Base-by-base conservation (phyloP, 768 basidiomycete genomes). In the Auricularia cornea region DNA sequence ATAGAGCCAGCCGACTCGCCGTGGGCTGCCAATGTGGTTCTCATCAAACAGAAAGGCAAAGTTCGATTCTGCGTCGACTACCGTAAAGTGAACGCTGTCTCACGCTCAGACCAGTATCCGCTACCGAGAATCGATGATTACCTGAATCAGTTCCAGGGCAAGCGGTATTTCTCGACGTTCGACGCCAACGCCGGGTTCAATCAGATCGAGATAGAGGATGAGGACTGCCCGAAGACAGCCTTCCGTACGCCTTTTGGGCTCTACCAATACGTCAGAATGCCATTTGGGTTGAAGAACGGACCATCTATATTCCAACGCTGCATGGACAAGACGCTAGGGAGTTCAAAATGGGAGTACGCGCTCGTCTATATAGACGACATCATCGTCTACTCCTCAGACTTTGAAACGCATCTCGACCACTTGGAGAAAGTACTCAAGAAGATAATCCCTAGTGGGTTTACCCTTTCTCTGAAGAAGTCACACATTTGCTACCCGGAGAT, bases 1-100 rank as follows among this genome's bases (percentile, higher is more conserved):
- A 79, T 80, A 23, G 76, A 81, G 60, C 73, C 72, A 0, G 78
- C 78, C 0, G 62, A 65, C 2, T 78, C 77, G 62, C 79, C 77
- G 0, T 81, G 75, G 75, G 68, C 62, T 16, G 68, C 69, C 3
- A 75, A 75, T 0, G 69, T 64, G 0, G 61, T 76, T 14, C 75
- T 78, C 3, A 73, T 73, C 0, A 79, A 79, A 60, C 63, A 73
- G 1, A 77, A 78, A 40, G 65, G 67, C 0, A 79, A 79, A 62
- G 72, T 77, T 0, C 66, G 75, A 0, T 66, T 80, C 56, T 73
- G 72, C 8, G 68, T 79, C 10, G 76, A 79, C 59, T 73, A 74
- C 51, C 60, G 76, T 1, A 66, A 67, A 52, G 67, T 74, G 16
- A 74, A 74, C 62, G 67, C 62, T 2, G 26, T 64, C 1, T 69